A percentile compares a stretch with the other conserved stretches of the same genome.
Evolutionary conservation across 305 asterid species (phyloP).

Genomic region (Petunia hybrid): DNA sequence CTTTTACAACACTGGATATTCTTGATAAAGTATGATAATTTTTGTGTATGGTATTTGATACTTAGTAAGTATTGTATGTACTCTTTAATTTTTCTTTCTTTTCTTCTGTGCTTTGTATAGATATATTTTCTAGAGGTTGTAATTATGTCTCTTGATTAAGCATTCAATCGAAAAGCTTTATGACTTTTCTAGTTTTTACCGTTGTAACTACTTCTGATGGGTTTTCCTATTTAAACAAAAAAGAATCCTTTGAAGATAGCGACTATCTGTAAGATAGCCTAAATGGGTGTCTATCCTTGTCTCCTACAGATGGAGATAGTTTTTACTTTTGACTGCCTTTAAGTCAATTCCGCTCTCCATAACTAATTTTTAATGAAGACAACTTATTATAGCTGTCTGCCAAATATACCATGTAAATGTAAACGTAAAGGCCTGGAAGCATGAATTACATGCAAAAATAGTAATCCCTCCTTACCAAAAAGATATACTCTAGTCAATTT

Average conservation of each 20-base stretch:
- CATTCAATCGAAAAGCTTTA: conserved; percentile 30
- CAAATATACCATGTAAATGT: conserved; percentile 1
- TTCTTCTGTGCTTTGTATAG: conserved; percentile 29
- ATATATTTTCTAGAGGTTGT: conserved; percentile 40
- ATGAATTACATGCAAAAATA: conserved; percentile 30
- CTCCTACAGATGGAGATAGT: conserved; percentile 48
- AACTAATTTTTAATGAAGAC: conserved; percentile 32
- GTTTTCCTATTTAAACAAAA: conserved; percentile 1
- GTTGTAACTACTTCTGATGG: conserved; percentile 27
- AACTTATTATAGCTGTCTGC: conserved; percentile 39
- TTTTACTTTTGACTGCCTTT: conserved; percentile 53
- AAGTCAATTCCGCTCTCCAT: conserved; percentile 49
- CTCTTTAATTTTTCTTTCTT: conserved; percentile 17
- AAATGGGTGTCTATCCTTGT: conserved; percentile 53
- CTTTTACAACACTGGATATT: conserved; percentile 45
- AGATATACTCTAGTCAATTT: conserved; percentile 34
- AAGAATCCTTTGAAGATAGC: conserved; percentile 43
- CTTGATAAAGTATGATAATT: conserved; percentile 24
- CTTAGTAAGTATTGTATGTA: conserved; percentile 16
- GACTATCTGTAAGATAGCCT: conserved; percentile 48
- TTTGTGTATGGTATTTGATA: conserved; percentile 38
- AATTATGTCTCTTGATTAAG: conserved; percentile 39
- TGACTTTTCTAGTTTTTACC: conserved; percentile 38
- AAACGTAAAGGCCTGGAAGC: background rate
- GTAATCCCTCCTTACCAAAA: background rate